Evolutionary conservation across 164 flowering plant genomes (phyloP), one percentile per base, ranked within the genome.

Genomic region (Magnolia sinica): DNA sequence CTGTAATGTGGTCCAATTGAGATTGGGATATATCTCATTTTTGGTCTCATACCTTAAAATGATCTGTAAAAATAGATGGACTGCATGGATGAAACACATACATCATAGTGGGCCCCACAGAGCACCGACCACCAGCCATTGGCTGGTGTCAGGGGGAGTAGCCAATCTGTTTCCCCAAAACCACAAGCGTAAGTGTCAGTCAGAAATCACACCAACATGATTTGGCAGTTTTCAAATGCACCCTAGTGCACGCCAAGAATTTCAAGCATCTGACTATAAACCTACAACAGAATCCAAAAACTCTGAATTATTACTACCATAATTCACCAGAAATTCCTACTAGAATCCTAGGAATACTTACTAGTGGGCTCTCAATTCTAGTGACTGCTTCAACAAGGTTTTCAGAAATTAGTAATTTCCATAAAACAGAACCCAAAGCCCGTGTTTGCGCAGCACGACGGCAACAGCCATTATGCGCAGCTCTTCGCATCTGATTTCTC

Each of bases 401-500:
- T 82, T 96, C 97, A 77, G 97, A 89, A 76, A 87, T 69, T 58
- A 96, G 85, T 78, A 96, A 83, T 80, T 93, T 92, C 97, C 97
- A 96, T 16, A 96, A 85, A 76, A 85, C 89, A 81, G 91, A 87
- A 84, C 75, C 79, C 50, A 96, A 74, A 22, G 97, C 98, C 74
- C 97, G 89, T 76, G 76, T 89, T 76, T 88, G 94, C 45, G 98
- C 95, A 78, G 87, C 98, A 70, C 97, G 95, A 49, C 95, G 92
- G 75, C 99, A 96, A 83, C 99, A 96, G 79, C 99, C 99, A 88
- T 96, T 91, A 84, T 94, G 97, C 50, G 99, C 98, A 81, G 89
- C 98, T 85, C 88, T 88, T 64, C 94, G 89, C 88, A 84, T 96
- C 86, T 96, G 99, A 87, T 96, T 94, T 82, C 85, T 94, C 99